These are phyloP conservation scores for Aegilops speltoides DNA, from an alignment of 176 grass and related monocot genomes.

Conservation along the genomic window DNA sequence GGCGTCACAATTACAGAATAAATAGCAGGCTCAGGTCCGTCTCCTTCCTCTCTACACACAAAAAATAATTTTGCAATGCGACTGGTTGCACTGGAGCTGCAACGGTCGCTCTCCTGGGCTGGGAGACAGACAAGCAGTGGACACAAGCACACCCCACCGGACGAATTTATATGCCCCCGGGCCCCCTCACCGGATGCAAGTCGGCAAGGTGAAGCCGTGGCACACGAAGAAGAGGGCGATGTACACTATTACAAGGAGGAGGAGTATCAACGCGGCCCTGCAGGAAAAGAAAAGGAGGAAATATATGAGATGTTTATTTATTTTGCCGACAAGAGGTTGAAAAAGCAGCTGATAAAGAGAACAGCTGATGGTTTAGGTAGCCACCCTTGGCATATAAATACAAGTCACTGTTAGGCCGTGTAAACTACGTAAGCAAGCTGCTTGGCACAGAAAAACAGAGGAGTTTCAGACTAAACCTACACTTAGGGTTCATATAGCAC, in stretches of 20 bases:
- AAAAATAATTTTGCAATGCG: background rate
- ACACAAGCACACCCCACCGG: background rate
- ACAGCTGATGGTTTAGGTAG: background rate
- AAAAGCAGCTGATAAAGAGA: background rate
- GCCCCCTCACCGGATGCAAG: constrained; percentile 60
- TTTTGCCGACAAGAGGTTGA: background rate
- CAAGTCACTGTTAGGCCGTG: background rate
- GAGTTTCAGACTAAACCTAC: background rate
- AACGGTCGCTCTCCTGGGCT: constrained; percentile 14
- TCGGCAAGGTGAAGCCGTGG: constrained; percentile 85
- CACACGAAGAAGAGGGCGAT: constrained; percentile 83
- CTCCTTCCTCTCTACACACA: constrained; percentile 23
- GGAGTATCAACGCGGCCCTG: constrained; percentile 74
- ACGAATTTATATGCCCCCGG: background rate
- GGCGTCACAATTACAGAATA: constrained; percentile 27
- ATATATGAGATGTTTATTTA: background rate
- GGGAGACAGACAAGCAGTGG: constrained; percentile 3
- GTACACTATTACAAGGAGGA: constrained; percentile 82
- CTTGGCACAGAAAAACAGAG: background rate
- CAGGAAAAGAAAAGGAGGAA: background rate
- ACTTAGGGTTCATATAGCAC: background rate
- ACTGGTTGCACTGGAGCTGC: constrained; percentile 5
- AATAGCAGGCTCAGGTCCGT: background rate
- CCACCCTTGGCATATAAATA: background rate
- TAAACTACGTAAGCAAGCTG: background rate